Evolutionary conservation across 2,329 filamentous ascomycete species (phyloP).

Genomic region (Colletotrichum falcatum): DNA sequence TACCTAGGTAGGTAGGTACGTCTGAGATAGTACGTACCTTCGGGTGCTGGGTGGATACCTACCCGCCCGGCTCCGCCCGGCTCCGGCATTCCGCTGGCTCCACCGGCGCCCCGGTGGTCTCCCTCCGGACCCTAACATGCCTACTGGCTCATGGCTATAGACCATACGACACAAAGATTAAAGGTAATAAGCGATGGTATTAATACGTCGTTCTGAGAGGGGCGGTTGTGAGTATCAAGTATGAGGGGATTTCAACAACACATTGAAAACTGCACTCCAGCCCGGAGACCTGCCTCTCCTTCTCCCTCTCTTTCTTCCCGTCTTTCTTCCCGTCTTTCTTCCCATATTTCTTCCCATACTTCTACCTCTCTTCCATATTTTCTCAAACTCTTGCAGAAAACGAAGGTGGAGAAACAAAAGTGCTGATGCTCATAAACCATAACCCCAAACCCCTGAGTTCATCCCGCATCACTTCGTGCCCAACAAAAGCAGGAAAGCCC

Average conservation of each 20-base stretch:
- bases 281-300: not conserved
- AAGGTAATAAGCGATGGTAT: conserved; percentile 2
- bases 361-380: conserved; percentile 11
- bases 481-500: conserved; percentile 25
- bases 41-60: too few relatives aligned
- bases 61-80: too few relatives aligned
- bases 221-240: not conserved
- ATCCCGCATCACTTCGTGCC: conserved; percentile 19
- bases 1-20: too few relatives aligned
- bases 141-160: not conserved
- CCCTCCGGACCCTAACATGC: too few relatives aligned
- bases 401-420: not conserved
- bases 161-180: not conserved
- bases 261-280: not conserved
- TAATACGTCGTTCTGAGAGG: not conserved
- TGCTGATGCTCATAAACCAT: not conserved
- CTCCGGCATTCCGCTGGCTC: too few relatives aligned
- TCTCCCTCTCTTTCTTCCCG: too few relatives aligned
- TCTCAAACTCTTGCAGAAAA: conserved; percentile 4
- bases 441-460: not conserved
- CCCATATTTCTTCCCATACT: too few relatives aligned
- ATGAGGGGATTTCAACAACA: conserved; percentile 25
- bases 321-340: too few relatives aligned
- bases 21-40: too few relatives aligned
- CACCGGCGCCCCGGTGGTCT: too few relatives aligned